Evolutionary conservation across 768 basidiomycete genomes (phyloP).

Genomic region (Boletus barrowsii): DNA sequence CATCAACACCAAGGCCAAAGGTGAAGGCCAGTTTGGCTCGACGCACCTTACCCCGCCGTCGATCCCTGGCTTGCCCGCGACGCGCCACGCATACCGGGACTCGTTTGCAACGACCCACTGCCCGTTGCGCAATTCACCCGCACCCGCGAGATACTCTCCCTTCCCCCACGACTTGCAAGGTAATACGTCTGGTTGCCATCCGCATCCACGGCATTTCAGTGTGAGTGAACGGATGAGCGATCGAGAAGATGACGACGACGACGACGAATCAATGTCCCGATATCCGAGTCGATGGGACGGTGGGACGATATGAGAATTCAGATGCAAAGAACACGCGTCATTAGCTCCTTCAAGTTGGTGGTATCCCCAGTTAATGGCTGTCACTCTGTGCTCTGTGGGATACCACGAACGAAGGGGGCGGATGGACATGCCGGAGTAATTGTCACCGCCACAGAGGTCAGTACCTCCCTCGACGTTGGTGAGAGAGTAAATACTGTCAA

Average conservation of each 20-base stretch:
- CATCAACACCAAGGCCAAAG: too few relatives aligned
- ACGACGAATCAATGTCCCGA: too few relatives aligned
- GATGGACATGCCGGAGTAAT: conserved; percentile 38
- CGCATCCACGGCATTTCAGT: conserved; percentile 40
- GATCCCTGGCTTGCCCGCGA: conserved; percentile 43
- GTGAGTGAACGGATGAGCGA: too few relatives aligned
- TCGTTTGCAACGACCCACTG: conserved; percentile 36
- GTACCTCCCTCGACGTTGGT: conserved; percentile 51
- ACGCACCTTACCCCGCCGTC: conserved; percentile 43
- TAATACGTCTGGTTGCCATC: conserved; percentile 30
- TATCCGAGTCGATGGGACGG: too few relatives aligned
- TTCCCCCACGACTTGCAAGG: conserved; percentile 42
- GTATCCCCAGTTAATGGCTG: conserved; percentile 42
- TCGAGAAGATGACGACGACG: too few relatives aligned
- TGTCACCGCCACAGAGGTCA: conserved; percentile 55
- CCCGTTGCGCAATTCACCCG: conserved; percentile 35
- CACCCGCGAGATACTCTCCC: conserved; percentile 39
- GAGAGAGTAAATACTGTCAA: conserved; percentile 43
- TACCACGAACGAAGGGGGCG: not conserved
- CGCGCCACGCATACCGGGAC: conserved; percentile 45
- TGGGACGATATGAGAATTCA: too few relatives aligned
- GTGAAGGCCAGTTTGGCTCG: not conserved
- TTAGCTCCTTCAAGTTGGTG: conserved; percentile 39
- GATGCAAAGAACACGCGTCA: conserved; percentile 39
- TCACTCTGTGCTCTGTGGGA: not conserved